phyloP scores from a whole-genome alignment of 306 rosid genomes.

The Biancaea sappan region DNA sequence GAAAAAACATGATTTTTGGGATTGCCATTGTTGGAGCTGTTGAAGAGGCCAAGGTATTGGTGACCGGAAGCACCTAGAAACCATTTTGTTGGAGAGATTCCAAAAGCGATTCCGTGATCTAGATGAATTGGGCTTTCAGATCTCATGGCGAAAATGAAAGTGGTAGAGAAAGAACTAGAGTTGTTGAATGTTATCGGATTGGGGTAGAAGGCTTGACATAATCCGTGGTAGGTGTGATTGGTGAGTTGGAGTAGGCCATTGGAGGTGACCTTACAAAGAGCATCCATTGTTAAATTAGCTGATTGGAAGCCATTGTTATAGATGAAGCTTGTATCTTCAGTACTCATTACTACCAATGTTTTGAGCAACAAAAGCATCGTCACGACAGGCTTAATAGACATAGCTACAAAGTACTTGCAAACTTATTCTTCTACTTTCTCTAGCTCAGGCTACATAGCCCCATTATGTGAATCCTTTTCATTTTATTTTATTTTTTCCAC shows the following conservation, averaged over 20 bases:
- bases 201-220: conserved; percentile 60
- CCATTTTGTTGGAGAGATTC: conserved; percentile 52
- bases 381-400: conserved; percentile 20
- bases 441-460: no score
- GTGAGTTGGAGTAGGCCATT: conserved; percentile 59
- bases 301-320: neutral
- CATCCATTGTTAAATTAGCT: neutral
- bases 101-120: conserved; percentile 65
- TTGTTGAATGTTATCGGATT: no score
- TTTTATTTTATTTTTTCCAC: no score
- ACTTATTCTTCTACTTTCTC: neutral
- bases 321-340: conserved; percentile 31
- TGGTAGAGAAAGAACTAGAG: conserved; percentile 52
- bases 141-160: conserved; percentile 57
- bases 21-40: conserved; percentile 43
- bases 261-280: no score
- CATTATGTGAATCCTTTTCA: no score
- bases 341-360: neutral
- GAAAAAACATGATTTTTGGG: conserved; percentile 45
- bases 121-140: conserved; percentile 11
- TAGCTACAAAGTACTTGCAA: conserved; percentile 15
- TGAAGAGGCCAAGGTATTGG: conserved; percentile 60
- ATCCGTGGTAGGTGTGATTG: conserved; percentile 40
- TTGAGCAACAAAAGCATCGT: conserved; percentile 19
- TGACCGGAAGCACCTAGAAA: conserved; percentile 37